Conservation (phyloP, 2,329 filamentous ascomycete species). For the Colletotrichum limetticola region DNA sequence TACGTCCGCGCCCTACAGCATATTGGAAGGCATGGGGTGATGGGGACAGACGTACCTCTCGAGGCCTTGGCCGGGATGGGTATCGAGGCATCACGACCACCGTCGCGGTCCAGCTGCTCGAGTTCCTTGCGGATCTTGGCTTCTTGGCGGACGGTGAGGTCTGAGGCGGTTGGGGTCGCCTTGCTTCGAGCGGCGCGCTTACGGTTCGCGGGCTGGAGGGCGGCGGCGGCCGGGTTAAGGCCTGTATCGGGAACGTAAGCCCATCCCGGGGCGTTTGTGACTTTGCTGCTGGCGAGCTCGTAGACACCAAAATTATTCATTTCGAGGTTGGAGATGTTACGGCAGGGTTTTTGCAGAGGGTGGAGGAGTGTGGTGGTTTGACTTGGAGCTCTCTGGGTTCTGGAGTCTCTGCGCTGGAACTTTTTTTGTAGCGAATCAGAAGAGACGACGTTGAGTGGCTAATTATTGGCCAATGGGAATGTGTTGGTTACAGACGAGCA, state of each 20-base stretch:
- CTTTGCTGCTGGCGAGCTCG: constrained; percentile 78
- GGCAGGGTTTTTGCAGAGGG: not conserved
- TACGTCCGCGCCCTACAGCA: not conserved
- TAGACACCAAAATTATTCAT: constrained; percentile 83
- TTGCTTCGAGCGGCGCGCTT: constrained; percentile 77
- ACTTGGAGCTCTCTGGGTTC: not conserved
- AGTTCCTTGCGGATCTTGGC: constrained; percentile 85
- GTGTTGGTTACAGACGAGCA: not conserved
- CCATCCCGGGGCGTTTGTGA: constrained; percentile 84
- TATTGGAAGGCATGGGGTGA: not conserved
- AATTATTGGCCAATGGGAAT: constrained; percentile 21
- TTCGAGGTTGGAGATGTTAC: constrained; percentile 16
- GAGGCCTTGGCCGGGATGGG: constrained; percentile 68
- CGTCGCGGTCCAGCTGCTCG: constrained; percentile 84
- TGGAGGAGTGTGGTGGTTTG: not conserved
- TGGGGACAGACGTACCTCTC: constrained; percentile 46
- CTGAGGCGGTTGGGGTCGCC: constrained; percentile 64
- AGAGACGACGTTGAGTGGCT: not conserved
- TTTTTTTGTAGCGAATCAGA: constrained; percentile 29
- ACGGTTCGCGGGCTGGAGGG: constrained; percentile 64
- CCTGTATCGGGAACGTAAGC: constrained; percentile 86
- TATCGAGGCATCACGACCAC: constrained; percentile 77
- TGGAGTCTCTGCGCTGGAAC: constrained; percentile 3
- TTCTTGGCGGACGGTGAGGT: constrained; percentile 84
- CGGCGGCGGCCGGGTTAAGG: constrained; percentile 65